Evolutionary conservation across 2,329 filamentous ascomycete species (phyloP).

Genomic region (Zymoseptoria brevis): DNA sequence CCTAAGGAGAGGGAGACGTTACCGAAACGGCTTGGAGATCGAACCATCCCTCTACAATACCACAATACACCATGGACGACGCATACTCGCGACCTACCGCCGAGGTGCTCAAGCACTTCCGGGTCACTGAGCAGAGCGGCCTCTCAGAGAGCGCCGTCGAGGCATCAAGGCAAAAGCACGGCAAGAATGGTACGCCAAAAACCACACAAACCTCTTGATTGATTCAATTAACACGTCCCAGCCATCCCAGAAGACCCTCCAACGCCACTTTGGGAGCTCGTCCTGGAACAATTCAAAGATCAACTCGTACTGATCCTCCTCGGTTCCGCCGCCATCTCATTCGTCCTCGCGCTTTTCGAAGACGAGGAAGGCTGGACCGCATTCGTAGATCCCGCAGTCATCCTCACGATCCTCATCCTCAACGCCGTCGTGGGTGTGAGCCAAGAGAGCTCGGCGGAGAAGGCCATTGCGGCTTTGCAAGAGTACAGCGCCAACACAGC

Average conservation of each 20-base stretch:
- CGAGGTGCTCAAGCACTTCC: conserved; percentile 32
- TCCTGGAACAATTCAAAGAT: conserved; percentile 98
- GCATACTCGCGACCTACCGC: conserved; percentile 28
- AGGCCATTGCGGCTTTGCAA: conserved; percentile 94
- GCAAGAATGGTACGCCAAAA: conserved; percentile 28
- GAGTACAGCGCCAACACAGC: conserved; percentile 99
- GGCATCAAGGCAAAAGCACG: conserved; percentile 28
- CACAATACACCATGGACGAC: conserved; percentile 27
- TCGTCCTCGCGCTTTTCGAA: conserved; percentile 86
- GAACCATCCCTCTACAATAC: not conserved
- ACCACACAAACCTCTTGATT: not conserved
- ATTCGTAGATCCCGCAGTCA: conserved; percentile 93
- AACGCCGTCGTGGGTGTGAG: conserved; percentile 97
- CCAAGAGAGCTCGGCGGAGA: conserved; percentile 96
- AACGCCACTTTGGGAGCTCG: conserved; percentile 90
- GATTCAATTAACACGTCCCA: conserved; percentile 28
- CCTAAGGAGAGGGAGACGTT: not conserved
- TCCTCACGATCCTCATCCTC: conserved; percentile 90
- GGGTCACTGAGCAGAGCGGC: conserved; percentile 28
- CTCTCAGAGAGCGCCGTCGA: conserved; percentile 26
- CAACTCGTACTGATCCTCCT: conserved; percentile 94
- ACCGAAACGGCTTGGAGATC: not conserved
- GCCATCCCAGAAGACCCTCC: conserved; percentile 82
- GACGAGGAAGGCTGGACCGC: conserved; percentile 91
- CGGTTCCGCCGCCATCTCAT: conserved; percentile 86